phyloP scores from a whole-genome alignment of 352 stramenopile species.

The Phytophthora tentaculata region DNA sequence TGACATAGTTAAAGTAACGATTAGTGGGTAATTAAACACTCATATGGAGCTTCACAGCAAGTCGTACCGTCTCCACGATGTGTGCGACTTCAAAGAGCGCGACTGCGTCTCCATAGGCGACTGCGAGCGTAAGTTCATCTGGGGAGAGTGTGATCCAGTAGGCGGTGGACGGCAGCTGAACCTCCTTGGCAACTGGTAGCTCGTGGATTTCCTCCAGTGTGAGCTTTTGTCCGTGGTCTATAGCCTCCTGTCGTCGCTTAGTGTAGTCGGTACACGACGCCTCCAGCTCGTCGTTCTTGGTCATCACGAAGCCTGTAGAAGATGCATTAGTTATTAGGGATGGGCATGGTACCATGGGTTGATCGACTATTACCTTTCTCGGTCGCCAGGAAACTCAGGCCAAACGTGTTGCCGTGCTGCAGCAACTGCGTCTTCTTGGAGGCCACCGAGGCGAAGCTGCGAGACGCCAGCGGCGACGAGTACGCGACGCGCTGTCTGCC shows the following conservation, averaged over 20 bases:
- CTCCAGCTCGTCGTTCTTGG: constrained; percentile 41
- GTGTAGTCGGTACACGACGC: constrained; percentile 49
- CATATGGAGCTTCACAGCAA: constrained; percentile 7
- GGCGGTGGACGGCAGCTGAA: constrained; percentile 48
- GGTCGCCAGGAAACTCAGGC: constrained; percentile 57
- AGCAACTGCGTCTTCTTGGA: constrained; percentile 58
- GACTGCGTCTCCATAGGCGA: constrained; percentile 52
- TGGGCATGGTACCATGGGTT: not conserved
- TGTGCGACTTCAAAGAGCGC: constrained; percentile 67
- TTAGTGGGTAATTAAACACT: not conserved
- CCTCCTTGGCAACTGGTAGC: constrained; percentile 40
- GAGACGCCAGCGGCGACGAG: constrained; percentile 34
- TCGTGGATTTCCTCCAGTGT: constrained; percentile 51
- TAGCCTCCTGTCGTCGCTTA: constrained; percentile 48
- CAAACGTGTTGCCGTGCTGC: constrained; percentile 67
- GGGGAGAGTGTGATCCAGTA: constrained; percentile 61
- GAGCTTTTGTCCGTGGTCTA: constrained; percentile 65
- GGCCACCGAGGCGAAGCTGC: constrained; percentile 36
- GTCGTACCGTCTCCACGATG: constrained; percentile 54
- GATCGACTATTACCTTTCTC: constrained; percentile 37
- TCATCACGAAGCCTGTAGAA: constrained; percentile 52
- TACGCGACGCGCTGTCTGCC: constrained; percentile 58
- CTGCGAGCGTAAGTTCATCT: constrained; percentile 58
- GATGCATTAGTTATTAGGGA: constrained; percentile 13
- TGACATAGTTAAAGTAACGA: constrained; percentile 23